Conservation (phyloP, 2,329 filamentous ascomycete species). For the Monilinia laxa region DNA sequence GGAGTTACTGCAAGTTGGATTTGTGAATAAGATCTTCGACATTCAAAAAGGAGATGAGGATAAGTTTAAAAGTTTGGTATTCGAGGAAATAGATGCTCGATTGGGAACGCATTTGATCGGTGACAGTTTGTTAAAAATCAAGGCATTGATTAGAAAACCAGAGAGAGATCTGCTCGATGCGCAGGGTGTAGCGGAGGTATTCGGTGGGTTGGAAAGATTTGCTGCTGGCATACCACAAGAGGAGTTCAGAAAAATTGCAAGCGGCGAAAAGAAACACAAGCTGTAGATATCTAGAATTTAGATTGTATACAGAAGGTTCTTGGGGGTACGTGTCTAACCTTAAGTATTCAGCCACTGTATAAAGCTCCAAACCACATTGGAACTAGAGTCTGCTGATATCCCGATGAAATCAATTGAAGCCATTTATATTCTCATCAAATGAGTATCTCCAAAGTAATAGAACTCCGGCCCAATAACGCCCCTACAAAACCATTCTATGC, state of each 20-base stretch:
- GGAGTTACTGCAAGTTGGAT: constrained; percentile 74
- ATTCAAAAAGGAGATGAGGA: constrained; percentile 59
- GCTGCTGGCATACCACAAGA: constrained; percentile 65
- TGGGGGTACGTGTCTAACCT: constrained; percentile 5
- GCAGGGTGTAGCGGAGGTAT: constrained; percentile 81
- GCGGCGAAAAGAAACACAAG: constrained; percentile 92
- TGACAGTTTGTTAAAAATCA: constrained; percentile 78
- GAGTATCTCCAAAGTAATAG: too few relatives aligned
- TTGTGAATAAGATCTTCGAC: constrained; percentile 79
- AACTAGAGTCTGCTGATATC: neutral
- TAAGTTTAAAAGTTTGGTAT: constrained; percentile 68
- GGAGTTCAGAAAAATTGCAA: constrained; percentile 83
- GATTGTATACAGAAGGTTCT: constrained; percentile 13
- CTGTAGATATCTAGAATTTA: constrained; percentile 50
- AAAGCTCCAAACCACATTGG: neutral
- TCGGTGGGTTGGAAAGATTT: constrained; percentile 81
- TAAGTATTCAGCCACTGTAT: neutral
- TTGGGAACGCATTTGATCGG: constrained; percentile 78
- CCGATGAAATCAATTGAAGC: neutral
- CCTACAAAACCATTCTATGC: neutral
- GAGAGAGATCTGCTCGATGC: constrained; percentile 70
- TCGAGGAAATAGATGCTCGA: constrained; percentile 77
- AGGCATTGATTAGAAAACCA: constrained; percentile 74
- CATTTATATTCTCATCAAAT: neutral
- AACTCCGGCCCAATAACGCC: neutral